Evolutionary conservation across 2,329 filamentous ascomycete genomes (phyloP).

Genomic region (Penicillium sclerotigenum): DNA sequence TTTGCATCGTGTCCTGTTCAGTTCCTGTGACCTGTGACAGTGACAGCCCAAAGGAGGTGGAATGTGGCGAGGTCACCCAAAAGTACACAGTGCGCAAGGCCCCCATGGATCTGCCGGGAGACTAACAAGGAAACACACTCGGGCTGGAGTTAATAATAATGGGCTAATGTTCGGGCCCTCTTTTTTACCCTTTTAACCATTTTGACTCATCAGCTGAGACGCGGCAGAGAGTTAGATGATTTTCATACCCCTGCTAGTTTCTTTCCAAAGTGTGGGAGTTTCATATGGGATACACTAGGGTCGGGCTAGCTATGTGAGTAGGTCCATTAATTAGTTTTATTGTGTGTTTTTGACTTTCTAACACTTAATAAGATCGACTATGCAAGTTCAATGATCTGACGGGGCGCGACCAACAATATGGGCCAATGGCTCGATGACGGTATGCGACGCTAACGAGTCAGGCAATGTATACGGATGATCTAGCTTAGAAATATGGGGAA

Average conservation of each 20-base stretch:
- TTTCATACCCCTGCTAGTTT: slow-evolving; percentile 18
- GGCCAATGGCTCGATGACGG: slow-evolving; percentile 1
- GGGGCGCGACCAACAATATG: background rate
- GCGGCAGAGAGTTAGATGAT: slow-evolving; percentile 9
- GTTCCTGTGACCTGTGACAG: background rate
- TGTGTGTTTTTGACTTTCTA: background rate
- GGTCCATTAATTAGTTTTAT: background rate
- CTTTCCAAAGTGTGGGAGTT: background rate
- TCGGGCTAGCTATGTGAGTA: background rate
- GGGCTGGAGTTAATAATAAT: slow-evolving; percentile 5
- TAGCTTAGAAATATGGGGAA: background rate
- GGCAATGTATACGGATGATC: slow-evolving; percentile 4
- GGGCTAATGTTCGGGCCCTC: background rate
- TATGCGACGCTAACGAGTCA: slow-evolving; percentile 1
- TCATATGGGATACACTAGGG: background rate
- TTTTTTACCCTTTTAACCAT: slow-evolving; percentile 9
- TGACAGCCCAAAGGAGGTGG: slow-evolving; percentile 12
- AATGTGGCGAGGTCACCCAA: slow-evolving; percentile 19
- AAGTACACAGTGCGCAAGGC: slow-evolving; percentile 14
- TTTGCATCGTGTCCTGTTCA: background rate
- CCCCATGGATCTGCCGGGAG: slow-evolving; percentile 19
- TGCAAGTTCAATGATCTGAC: slow-evolving; percentile 8
- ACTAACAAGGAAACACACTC: slow-evolving; percentile 18
- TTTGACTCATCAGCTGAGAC: slow-evolving; percentile 21
- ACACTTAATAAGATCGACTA: background rate